phyloP scores from a whole-genome alignment of 257 asterid species.

The Solanum pimpinellifolium region DNA sequence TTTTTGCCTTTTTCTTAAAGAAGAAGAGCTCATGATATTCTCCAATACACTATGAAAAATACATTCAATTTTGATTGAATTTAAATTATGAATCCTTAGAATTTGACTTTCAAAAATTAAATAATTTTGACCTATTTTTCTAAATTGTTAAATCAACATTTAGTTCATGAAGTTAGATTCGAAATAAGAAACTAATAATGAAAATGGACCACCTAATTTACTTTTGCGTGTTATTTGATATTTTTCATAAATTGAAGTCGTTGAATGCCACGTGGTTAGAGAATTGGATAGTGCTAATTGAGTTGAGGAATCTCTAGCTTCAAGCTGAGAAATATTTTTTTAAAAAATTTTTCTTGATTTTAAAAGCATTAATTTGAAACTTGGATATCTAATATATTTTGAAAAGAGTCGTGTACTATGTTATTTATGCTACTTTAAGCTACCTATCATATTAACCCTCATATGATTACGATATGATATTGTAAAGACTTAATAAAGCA shows the following conservation, averaged over 20 bases:
- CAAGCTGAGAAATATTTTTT: neutral
- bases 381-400: neutral
- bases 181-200: neutral
- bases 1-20: too few relatives aligned
- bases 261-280: neutral
- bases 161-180: neutral
- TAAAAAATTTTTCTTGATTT: neutral
- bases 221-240: neutral
- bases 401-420: neutral
- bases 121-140: neutral
- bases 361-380: neutral
- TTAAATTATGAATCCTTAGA: neutral
- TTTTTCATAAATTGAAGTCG: neutral
- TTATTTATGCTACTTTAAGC: neutral
- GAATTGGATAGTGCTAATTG: neutral
- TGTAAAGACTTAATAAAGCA: neutral
- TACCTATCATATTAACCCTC: neutral
- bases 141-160: neutral
- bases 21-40: neutral
- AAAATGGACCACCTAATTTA: neutral
- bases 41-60: neutral
- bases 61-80: neutral
- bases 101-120: neutral
- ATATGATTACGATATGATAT: neutral
- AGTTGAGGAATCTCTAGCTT: neutral